A percentile compares a stretch with the other conserved stretches of the same genome.
phyloP scores from a whole-genome alignment of 2,329 filamentous ascomycete genomes.

The Fusarium newnesense region DNA sequence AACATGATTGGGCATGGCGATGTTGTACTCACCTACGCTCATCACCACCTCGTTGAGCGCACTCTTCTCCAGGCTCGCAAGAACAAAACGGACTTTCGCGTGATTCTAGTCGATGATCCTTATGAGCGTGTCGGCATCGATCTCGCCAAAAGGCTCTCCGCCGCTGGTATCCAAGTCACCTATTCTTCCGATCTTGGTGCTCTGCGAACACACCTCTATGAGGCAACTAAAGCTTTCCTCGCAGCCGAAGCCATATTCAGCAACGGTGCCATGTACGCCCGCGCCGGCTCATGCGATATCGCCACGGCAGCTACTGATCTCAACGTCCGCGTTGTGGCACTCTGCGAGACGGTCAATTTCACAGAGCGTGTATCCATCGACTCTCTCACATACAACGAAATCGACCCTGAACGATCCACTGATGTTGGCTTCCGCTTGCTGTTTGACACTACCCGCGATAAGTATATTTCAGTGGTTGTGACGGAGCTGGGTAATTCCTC shows the following conservation, averaged over 20 bases:
- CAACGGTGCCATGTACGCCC: constrained; percentile 89
- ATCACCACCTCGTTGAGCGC: constrained; percentile 86
- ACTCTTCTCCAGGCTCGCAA: constrained; percentile 78
- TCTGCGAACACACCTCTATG: constrained; percentile 76
- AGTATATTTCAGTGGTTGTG: constrained; percentile 87
- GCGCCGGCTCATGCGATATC: constrained; percentile 86
- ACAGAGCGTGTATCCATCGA: constrained; percentile 86
- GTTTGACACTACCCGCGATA: constrained; percentile 91
- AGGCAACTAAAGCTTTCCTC: constrained; percentile 79
- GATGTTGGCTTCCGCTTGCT: constrained; percentile 71
- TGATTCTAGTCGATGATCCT: constrained; percentile 83
- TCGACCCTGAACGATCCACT: constrained; percentile 77
- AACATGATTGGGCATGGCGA: constrained; percentile 82
- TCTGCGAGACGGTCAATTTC: constrained; percentile 96
- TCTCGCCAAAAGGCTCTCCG: constrained; percentile 75
- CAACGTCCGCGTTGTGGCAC: constrained; percentile 84
- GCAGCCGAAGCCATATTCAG: constrained; percentile 96
- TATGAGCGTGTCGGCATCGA: constrained; percentile 62
- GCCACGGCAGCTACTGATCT: constrained; percentile 83
- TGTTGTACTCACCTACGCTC: constrained; percentile 86
- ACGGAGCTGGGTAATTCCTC: constrained; percentile 91
- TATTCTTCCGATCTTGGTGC: constrained; percentile 84
- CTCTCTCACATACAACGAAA: constrained; percentile 93
- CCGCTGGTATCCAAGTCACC: constrained; percentile 77
- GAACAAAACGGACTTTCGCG: constrained; percentile 79